Percentiles rank a stretch among this genome's conserved stretches.
These are phyloP conservation scores for Phialophora expanda DNA, from an alignment of 2,329 filamentous ascomycete species.

Conservation along the genomic window DNA sequence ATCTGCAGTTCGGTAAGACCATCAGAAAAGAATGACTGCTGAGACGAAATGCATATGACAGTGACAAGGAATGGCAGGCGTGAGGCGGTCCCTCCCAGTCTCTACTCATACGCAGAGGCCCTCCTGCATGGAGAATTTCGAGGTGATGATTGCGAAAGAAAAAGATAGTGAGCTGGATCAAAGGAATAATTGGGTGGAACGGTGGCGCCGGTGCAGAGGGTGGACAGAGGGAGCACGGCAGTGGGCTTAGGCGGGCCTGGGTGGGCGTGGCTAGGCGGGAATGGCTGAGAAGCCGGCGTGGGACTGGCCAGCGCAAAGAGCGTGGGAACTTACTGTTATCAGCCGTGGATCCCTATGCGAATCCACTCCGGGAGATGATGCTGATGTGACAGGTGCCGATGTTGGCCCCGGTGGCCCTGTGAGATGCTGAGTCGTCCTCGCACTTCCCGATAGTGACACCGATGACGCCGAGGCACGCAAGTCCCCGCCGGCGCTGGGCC, in stretches of 20 bases:
- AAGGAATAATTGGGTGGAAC: conserved; percentile 17
- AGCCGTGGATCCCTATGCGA: conserved; percentile 22
- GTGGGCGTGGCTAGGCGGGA: background rate
- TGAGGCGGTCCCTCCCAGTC: conserved; percentile 5
- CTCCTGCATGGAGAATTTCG: conserved; percentile 17
- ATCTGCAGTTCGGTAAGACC: conserved; percentile 22
- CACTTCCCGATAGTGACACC: conserved; percentile 9
- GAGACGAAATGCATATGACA: conserved; percentile 16
- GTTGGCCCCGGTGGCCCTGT: conserved; percentile 9
- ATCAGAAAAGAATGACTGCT: conserved; percentile 27
- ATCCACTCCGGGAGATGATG: conserved; percentile 24
- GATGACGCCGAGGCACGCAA: conserved; percentile 14
- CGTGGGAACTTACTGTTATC: conserved; percentile 31
- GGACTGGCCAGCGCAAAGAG: conserved; percentile 12
- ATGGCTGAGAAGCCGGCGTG: conserved; percentile 13
- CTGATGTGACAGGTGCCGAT: conserved; percentile 24
- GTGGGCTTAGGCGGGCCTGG: background rate
- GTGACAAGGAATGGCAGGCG: conserved; percentile 5
- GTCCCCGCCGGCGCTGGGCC: background rate
- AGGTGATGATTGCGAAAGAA: conserved; percentile 22
- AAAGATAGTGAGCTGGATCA: conserved; percentile 21
- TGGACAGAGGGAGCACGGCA: conserved; percentile 1
- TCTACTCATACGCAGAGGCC: conserved; percentile 16
- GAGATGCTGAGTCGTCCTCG: background rate
- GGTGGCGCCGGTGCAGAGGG: conserved; percentile 1